A percentile compares a stretch with the other conserved stretches of the same genome.
Conservation (phyloP, 768 basidiomycete genomes). For the Dioszegia crocea region DNA sequence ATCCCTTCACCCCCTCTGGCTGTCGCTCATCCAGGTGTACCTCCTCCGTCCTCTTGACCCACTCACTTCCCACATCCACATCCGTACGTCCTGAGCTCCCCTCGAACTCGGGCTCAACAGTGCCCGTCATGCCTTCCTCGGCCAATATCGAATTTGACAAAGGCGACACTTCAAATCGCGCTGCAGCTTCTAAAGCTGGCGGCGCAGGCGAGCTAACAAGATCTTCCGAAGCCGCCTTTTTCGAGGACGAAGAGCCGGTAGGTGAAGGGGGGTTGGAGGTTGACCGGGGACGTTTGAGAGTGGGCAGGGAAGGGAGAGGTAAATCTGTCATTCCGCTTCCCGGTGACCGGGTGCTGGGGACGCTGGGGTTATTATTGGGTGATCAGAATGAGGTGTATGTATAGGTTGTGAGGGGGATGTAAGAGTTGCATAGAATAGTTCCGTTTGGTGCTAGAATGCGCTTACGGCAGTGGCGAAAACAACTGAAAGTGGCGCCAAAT, state of each 20-base stretch:
- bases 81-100: constrained; percentile 12
- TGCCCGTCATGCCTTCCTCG: background rate
- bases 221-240: constrained; percentile 72
- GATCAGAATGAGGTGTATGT: background rate
- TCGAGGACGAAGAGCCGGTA: constrained; percentile 57
- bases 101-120: background rate
- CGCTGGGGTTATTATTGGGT: too few relatives aligned
- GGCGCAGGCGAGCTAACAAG: constrained; percentile 34
- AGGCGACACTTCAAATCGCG: background rate
- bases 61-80: constrained; percentile 15
- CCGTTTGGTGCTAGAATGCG: background rate
- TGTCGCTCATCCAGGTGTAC: constrained; percentile 23
- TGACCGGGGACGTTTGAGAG: constrained; percentile 44
- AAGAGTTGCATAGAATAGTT: background rate
- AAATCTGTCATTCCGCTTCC: constrained; percentile 3
- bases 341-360: background rate
- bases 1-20: constrained; percentile 7
- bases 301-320: background rate
- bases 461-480: background rate
- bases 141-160: background rate
- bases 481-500: too few relatives aligned
- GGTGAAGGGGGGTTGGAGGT: constrained; percentile 34
- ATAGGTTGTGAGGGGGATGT: background rate
- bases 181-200: background rate
- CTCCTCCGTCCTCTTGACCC: constrained; percentile 35